Evolutionary conservation across 2,329 filamentous ascomycete genomes (phyloP), one percentile per base, ranked within the genome.

Genomic region (Beauveria australis): DNA sequence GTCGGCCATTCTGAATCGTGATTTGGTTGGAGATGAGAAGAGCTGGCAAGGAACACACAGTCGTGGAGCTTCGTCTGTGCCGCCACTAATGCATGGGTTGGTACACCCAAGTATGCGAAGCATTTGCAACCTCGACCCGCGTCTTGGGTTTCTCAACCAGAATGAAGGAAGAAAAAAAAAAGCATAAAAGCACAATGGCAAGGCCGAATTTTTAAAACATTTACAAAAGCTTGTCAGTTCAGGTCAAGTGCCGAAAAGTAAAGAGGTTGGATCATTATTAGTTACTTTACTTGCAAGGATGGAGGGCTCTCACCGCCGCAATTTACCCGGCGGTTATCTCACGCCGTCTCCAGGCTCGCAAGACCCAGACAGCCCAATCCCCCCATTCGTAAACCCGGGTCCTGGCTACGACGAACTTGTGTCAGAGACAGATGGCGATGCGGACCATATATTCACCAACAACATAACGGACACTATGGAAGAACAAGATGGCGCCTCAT

Each of bases 1-100:
- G 73, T 95, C 90, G 66, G 89, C 81, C 89, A 94, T 93, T 64
- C 51, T 63, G 48, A 37, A 44, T 26, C 52, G 52, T 54, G 48
- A 53, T 53, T 41, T 49, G 30, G 33, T 57, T 57, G 58, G 46
- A 16, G 60, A 47, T 26, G 60, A 48, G 37, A 46, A 47, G 60
- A 52, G 26, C 18, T 47, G 30, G 52, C 53, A 44, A 51, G 41
- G 30, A 53, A n/a, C 43, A 60, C 46, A 58, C 28, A 53, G 44
- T 46, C 44, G 33, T 41, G 24, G 33, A 54, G 59, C 41, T 49
- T 56, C 62, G 43, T 44, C 43, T 54, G 60, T n/a, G 19, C 55
- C 33, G 37, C 56, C 47, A 37, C 58, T 60, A 54, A 60, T 48
- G 58, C 58, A 60, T 54, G 51, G 22, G 41, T 47, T 54, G 33